A percentile compares a stretch with the other conserved stretches of the same genome.
phyloP scores from a whole-genome alignment of 805 yeast species.

The Cyberlindnera saturnus region DNA sequence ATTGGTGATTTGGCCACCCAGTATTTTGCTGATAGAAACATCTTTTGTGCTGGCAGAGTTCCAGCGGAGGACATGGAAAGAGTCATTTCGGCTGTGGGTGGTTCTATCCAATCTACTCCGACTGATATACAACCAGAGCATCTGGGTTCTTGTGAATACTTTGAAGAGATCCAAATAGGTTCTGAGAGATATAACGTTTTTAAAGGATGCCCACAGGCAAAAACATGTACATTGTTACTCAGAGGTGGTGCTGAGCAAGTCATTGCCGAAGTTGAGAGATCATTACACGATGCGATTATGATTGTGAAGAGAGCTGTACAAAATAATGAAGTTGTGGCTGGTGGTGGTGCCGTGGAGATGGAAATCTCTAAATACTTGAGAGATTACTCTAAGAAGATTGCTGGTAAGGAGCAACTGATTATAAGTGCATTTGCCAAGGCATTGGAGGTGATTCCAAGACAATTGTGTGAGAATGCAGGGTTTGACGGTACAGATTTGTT shows the following conservation, averaged over 20 bases:
- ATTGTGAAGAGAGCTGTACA: constrained; percentile 92
- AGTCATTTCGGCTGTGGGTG: constrained; percentile 92
- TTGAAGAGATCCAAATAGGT: constrained; percentile 95
- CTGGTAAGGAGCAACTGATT: constrained; percentile 93
- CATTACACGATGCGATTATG: constrained; percentile 97
- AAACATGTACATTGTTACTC: constrained; percentile 86
- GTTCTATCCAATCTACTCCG: constrained; percentile 73
- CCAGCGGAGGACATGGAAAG: constrained; percentile 85
- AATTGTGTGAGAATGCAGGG: constrained; percentile 98
- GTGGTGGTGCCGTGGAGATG: constrained; percentile 99
- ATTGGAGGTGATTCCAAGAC: constrained; percentile 93
- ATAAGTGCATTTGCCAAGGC: constrained; percentile 93
- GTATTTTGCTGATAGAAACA: constrained; percentile 91
- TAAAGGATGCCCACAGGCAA: constrained; percentile 86
- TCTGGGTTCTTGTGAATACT: constrained; percentile 76
- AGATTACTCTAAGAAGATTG: constrained; percentile 78
- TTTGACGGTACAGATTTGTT: constrained; percentile 94
- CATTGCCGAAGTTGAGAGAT: constrained; percentile 95
- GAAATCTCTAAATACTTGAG: constrained; percentile 85
- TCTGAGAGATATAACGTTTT: constrained; percentile 91
- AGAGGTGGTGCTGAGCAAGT: constrained; percentile 99
- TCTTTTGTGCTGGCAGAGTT: constrained; percentile 97
- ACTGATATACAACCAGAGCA: constrained; percentile 63
- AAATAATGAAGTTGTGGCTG: constrained; percentile 86
- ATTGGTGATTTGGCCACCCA: constrained; percentile 99